phyloP scores from a whole-genome alignment of 768 basidiomycete species.

The Trametes cingulata region DNA sequence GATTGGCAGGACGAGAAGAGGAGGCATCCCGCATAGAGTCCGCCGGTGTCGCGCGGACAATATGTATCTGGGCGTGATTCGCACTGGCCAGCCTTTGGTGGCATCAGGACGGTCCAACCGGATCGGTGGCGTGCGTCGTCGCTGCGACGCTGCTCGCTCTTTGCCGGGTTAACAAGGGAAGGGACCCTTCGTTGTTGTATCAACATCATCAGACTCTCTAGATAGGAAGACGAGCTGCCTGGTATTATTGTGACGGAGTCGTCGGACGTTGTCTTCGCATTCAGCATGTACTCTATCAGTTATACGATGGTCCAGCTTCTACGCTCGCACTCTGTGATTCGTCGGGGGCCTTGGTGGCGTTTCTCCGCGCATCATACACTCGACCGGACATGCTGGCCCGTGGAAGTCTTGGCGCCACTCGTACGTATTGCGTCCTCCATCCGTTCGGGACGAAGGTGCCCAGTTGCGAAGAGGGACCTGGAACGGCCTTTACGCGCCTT shows the following conservation, averaged over 20 bases:
- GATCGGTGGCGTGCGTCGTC: background rate
- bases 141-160: background rate
- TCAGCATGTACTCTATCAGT: background rate
- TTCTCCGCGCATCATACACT: background rate
- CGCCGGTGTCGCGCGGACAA: background rate
- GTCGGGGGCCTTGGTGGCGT: background rate
- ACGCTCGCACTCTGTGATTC: background rate
- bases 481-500: slow-evolving; percentile 6
- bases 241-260: background rate
- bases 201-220: too few relatives aligned
- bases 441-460: background rate
- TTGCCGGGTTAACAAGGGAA: too few relatives aligned
- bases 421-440: background rate
- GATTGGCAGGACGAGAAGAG: slow-evolving; percentile 34
- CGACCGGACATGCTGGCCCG: background rate
- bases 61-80: background rate
- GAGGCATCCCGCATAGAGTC: slow-evolving; percentile 5
- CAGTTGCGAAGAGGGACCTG: background rate
- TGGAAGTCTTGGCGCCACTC: background rate
- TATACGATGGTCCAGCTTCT: background rate
- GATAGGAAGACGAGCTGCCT: too few relatives aligned
- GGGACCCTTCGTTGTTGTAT: background rate
- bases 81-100: background rate
- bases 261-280: background rate
- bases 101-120: background rate